phyloP scores from a whole-genome alignment of 2,329 filamentous ascomycete genomes.

The Pseudogymnoascus destructans region DNA sequence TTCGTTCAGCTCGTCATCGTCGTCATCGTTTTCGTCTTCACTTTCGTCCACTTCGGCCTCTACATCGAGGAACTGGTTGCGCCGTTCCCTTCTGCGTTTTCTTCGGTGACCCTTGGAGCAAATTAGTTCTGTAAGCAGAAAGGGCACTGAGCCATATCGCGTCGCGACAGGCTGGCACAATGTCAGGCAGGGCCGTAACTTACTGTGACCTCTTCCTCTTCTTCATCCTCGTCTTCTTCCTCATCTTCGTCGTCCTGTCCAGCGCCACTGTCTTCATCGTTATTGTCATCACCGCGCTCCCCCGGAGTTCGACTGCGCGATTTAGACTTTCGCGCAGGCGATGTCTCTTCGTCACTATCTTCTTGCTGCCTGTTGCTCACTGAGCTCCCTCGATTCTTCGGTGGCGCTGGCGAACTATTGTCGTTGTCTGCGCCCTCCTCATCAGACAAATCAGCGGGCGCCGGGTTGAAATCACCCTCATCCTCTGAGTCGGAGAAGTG shows the following conservation, averaged over 20 bases:
- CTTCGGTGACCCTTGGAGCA: constrained; percentile 49
- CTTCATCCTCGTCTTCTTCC: constrained; percentile 44
- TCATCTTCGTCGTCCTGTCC: constrained; percentile 39
- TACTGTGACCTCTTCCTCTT: constrained; percentile 50
- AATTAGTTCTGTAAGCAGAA: constrained; percentile 8
- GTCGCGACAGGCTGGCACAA: constrained; percentile 17
- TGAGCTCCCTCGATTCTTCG: constrained; percentile 20
- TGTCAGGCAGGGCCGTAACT: constrained; percentile 15
- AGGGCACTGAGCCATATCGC: neutral
- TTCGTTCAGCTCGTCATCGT: constrained; percentile 77
- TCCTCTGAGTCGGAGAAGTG: constrained; percentile 54
- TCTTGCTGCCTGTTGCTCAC: constrained; percentile 28
- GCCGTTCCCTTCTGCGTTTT: constrained; percentile 62
- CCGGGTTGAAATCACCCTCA: constrained; percentile 82
- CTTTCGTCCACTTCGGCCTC: constrained; percentile 96
- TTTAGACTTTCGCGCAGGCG: constrained; percentile 32
- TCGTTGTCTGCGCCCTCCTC: constrained; percentile 40
- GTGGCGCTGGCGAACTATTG: constrained; percentile 18
- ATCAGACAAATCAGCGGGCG: constrained; percentile 59
- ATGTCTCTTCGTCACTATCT: constrained; percentile 33
- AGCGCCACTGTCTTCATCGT: constrained; percentile 36
- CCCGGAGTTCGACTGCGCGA: constrained; percentile 26
- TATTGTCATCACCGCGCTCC: constrained; percentile 27
- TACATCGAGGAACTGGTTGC: constrained; percentile 88
- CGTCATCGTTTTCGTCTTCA: constrained; percentile 75